phyloP scores from a whole-genome alignment of 2,329 filamentous ascomycete species.

The Calonectria honghensis region DNA sequence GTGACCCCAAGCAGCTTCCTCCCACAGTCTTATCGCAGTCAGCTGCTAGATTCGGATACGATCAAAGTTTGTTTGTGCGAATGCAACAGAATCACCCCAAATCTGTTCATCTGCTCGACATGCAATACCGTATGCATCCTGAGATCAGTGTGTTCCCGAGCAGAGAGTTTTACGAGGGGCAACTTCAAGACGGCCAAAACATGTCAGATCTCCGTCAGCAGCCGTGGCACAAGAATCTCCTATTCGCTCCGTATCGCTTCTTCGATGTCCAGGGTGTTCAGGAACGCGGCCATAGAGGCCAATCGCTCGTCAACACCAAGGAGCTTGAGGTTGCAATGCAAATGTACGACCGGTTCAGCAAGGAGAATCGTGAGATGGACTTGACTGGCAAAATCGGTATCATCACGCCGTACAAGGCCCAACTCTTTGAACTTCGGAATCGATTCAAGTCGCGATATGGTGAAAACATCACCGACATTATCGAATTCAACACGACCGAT shows the following conservation, averaged over 20 bases:
- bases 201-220: slow-evolving; percentile 86
- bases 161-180: slow-evolving; percentile 91
- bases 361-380: slow-evolving; percentile 81
- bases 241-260: slow-evolving; percentile 96
- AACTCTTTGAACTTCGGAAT: slow-evolving; percentile 85
- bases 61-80: slow-evolving; percentile 97
- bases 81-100: slow-evolving; percentile 96
- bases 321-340: slow-evolving; percentile 92
- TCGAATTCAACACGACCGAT: slow-evolving; percentile 99
- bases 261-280: slow-evolving; percentile 96
- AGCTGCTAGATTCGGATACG: slow-evolving; percentile 93
- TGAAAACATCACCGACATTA: slow-evolving; percentile 81
- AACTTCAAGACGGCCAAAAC: slow-evolving; percentile 87
- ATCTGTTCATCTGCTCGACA: slow-evolving; percentile 95
- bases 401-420: slow-evolving; percentile 98
- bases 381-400: slow-evolving; percentile 92
- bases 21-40: slow-evolving; percentile 97
- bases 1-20: slow-evolving; percentile 97
- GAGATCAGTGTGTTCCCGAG: slow-evolving; percentile 96
- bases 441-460: slow-evolving; percentile 85
- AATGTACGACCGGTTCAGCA: slow-evolving; percentile 86
- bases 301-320: slow-evolving; percentile 91
- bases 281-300: slow-evolving; percentile 85
- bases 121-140: slow-evolving; percentile 99
- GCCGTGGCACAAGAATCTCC: slow-evolving; percentile 88